A percentile compares a stretch with the other conserved stretches of the same genome.
Conservation (phyloP, 2,329 filamentous ascomycete species). For the Ophiostoma sp. region DNA sequence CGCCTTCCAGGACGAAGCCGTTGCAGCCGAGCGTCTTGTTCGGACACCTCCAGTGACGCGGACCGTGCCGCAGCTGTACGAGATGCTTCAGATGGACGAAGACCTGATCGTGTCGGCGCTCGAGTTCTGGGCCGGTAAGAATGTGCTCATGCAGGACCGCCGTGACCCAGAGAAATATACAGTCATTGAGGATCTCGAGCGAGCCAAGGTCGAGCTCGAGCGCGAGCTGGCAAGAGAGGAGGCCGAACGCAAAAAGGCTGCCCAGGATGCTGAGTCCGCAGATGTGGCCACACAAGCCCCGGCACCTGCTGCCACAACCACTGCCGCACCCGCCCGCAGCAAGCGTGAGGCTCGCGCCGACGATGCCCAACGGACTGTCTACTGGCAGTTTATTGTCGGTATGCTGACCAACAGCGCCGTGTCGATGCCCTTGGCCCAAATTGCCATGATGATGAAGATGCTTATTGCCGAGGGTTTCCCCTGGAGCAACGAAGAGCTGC, state of each 20-base stretch:
- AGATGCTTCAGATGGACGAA: constrained; percentile 69
- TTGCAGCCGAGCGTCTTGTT: constrained; percentile 26
- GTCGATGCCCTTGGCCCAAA: constrained; percentile 75
- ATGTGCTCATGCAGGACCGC: constrained; percentile 54
- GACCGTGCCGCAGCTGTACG: constrained; percentile 53
- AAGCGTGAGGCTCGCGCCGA: constrained; percentile 49
- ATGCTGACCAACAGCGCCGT: constrained; percentile 92
- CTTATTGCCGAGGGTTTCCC: constrained; percentile 83
- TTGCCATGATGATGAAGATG: constrained; percentile 95
- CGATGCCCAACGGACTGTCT: constrained; percentile 62
- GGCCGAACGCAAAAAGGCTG: background rate
- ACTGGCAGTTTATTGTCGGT: constrained; percentile 88
- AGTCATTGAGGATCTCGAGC: constrained; percentile 61
- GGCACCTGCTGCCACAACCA: constrained; percentile 21
- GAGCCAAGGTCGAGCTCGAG: constrained; percentile 34
- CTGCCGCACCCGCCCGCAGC: constrained; percentile 35
- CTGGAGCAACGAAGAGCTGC: constrained; percentile 85
- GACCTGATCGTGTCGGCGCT: constrained; percentile 68
- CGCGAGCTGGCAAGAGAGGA: constrained; percentile 32
- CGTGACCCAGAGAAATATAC: constrained; percentile 56
- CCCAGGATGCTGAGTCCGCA: constrained; percentile 29
- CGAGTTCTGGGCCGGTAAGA: constrained; percentile 69
- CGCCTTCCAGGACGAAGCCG: constrained; percentile 64
- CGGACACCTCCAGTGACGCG: constrained; percentile 40
- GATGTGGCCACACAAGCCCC: constrained; percentile 34